A percentile compares a stretch with the other conserved stretches of the same genome.
phyloP scores from a whole-genome alignment of 2,329 filamentous ascomycete species.

The Didymella pinodella region DNA sequence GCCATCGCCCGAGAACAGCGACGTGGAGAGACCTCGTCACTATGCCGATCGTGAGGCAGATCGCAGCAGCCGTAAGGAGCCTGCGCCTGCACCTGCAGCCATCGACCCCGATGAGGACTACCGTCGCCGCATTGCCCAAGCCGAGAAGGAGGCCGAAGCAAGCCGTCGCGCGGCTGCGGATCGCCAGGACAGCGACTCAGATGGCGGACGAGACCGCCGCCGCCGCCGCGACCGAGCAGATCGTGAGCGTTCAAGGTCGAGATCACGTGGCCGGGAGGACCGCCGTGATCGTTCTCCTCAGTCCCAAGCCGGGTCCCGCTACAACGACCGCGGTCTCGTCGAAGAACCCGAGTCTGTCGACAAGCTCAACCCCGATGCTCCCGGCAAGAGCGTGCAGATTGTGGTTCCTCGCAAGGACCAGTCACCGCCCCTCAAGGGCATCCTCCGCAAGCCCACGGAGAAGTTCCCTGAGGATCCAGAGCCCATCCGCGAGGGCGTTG shows the following conservation, averaged over 20 bases:
- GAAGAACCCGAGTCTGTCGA: slow-evolving; percentile 47
- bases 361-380: slow-evolving; percentile 29
- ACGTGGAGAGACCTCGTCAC: slow-evolving; percentile 47
- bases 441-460: slow-evolving; percentile 80
- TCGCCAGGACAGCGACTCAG: slow-evolving; percentile 44
- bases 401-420: slow-evolving; percentile 76
- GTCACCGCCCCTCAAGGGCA: slow-evolving; percentile 75
- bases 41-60: slow-evolving; percentile 49
- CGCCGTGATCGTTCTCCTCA: slow-evolving; percentile 37
- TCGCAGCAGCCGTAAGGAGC: slow-evolving; percentile 41
- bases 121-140: slow-evolving; percentile 57
- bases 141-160: slow-evolving; percentile 56
- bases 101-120: slow-evolving; percentile 61
- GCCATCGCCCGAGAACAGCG: slow-evolving; percentile 45
- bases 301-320: slow-evolving; percentile 34
- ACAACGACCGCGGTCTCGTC: slow-evolving; percentile 42
- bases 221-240: slow-evolving; percentile 43
- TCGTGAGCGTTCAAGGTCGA: slow-evolving; percentile 29
- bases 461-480: slow-evolving; percentile 89
- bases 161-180: slow-evolving; percentile 38
- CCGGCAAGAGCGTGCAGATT: slow-evolving; percentile 58
- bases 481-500: slow-evolving; percentile 86
- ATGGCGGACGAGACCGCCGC: slow-evolving; percentile 47
- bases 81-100: slow-evolving; percentile 32
- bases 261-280: slow-evolving; percentile 39